phyloP scores from a whole-genome alignment of 2,329 filamentous ascomycete genomes.

The Phialophora verrucosa region DNA sequence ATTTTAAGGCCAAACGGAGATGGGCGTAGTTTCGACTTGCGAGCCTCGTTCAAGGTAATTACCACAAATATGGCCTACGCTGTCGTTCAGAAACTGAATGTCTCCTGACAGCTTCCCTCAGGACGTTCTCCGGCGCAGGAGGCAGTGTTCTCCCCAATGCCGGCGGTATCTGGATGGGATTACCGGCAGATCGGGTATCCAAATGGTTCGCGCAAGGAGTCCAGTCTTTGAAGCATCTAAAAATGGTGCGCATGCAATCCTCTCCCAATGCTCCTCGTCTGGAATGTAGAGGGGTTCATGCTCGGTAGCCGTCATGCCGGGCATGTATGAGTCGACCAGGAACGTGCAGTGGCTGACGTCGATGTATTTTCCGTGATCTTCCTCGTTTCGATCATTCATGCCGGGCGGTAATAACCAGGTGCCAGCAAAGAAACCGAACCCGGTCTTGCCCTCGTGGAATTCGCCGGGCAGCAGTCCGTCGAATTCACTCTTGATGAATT shows the following conservation, averaged over 20 bases:
- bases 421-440: conserved; percentile 77
- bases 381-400: conserved; percentile 90
- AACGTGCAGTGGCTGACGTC: conserved; percentile 77
- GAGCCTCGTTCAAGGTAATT: conserved; percentile 9
- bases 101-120: conserved; percentile 17
- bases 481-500: conserved; percentile 91
- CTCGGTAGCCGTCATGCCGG: conserved; percentile 62
- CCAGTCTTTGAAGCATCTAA: conserved; percentile 78
- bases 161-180: conserved; percentile 73
- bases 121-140: conserved; percentile 66
- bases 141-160: conserved; percentile 87
- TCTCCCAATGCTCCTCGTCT: conserved; percentile 76
- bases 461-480: conserved; percentile 86
- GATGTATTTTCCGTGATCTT: conserved; percentile 85
- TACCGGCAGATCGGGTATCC: conserved; percentile 74
- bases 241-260: conserved; percentile 76
- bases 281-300: conserved; percentile 81
- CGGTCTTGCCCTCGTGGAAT: conserved; percentile 74
- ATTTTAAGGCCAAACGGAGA: neutral
- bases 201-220: conserved; percentile 75
- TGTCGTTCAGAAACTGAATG: neutral
- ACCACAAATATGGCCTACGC: neutral
- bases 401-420: conserved; percentile 80
- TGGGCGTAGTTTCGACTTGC: conserved; percentile 3
- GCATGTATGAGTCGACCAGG: conserved; percentile 85